Evolutionary conservation across 2,329 filamentous ascomycete genomes (phyloP).

Genomic region (Esteya vermicola): DNA sequence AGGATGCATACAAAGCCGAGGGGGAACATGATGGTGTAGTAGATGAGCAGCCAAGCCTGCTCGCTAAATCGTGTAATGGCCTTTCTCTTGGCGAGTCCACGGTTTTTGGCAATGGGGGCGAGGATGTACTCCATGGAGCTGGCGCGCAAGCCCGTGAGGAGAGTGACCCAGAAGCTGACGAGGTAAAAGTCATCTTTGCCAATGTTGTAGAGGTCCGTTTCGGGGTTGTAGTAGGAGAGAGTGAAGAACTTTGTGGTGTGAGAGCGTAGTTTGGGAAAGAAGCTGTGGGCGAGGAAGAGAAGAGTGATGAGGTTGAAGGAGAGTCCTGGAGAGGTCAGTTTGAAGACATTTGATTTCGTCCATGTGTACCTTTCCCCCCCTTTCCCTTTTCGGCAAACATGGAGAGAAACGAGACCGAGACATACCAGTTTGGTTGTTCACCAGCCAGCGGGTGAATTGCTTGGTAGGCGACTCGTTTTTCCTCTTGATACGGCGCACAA

Average conservation of each 20-base stretch:
- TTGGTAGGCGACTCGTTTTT: conserved; percentile 49
- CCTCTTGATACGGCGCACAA: conserved; percentile 42
- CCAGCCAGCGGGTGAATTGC: conserved; percentile 52
- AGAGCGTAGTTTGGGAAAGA: conserved; percentile 64
- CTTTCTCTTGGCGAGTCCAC: conserved; percentile 65
- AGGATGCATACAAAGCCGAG: conserved; percentile 54
- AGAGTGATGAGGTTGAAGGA: conserved; percentile 76
- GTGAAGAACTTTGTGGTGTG: conserved; percentile 81
- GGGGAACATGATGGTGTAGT: conserved; percentile 70
- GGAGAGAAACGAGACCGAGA: not conserved
- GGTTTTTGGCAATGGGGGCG: conserved; percentile 56
- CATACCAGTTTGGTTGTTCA: conserved; percentile 60
- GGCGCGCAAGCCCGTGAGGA: conserved; percentile 78
- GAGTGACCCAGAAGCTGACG: conserved; percentile 63
- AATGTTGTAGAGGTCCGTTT: conserved; percentile 55
- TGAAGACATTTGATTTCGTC: too few relatives aligned
- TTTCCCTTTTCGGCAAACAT: too few relatives aligned
- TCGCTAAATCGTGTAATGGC: conserved; percentile 75
- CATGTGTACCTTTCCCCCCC: too few relatives aligned
- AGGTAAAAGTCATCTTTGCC: conserved; percentile 71
- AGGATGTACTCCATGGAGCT: conserved; percentile 78
- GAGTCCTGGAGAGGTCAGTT: conserved; percentile 40
- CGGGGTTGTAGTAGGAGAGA: conserved; percentile 66
- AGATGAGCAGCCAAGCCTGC: conserved; percentile 82
- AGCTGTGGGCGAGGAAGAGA: conserved; percentile 66